Conservation (phyloP, 2,329 filamentous ascomycete species). For the Diplodia scrobiculata region DNA sequence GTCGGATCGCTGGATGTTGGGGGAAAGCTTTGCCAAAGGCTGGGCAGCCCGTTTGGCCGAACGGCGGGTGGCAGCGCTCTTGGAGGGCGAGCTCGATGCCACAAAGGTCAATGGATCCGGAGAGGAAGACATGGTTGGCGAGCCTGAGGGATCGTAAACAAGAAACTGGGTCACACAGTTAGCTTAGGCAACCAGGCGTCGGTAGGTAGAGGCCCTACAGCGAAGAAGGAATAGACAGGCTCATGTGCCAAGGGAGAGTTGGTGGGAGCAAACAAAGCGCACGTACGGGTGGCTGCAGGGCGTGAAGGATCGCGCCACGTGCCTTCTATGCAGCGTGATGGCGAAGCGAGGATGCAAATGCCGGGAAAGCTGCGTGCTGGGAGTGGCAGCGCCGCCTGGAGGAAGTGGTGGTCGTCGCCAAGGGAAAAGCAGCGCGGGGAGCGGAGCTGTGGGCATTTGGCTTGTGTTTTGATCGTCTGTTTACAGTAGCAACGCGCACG, state of each 20-base stretch:
- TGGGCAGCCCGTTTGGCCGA: slow-evolving; percentile 6
- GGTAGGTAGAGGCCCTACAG: background rate
- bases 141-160: background rate
- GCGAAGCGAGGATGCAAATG: background rate
- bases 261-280: slow-evolving; percentile 1
- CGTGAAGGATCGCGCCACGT: background rate
- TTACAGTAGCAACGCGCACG: background rate
- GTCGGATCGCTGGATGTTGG: slow-evolving; percentile 20
- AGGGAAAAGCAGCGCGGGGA: background rate
- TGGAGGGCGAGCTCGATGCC: slow-evolving; percentile 12
- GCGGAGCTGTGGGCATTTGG: background rate
- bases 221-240: background rate
- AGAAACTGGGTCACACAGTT: background rate
- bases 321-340: background rate
- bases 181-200: background rate
- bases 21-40: slow-evolving; percentile 15
- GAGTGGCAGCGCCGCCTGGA: background rate
- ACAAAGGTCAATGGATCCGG: slow-evolving; percentile 42
- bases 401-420: background rate
- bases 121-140: slow-evolving; percentile 35
- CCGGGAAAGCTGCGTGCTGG: background rate
- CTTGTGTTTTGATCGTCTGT: background rate
- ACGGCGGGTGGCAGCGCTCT: slow-evolving; percentile 8
- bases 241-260: background rate
- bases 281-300: background rate